phyloP scores from a whole-genome alignment of 1,284 basidiomycete species.

The Phenoliferia sp. region DNA sequence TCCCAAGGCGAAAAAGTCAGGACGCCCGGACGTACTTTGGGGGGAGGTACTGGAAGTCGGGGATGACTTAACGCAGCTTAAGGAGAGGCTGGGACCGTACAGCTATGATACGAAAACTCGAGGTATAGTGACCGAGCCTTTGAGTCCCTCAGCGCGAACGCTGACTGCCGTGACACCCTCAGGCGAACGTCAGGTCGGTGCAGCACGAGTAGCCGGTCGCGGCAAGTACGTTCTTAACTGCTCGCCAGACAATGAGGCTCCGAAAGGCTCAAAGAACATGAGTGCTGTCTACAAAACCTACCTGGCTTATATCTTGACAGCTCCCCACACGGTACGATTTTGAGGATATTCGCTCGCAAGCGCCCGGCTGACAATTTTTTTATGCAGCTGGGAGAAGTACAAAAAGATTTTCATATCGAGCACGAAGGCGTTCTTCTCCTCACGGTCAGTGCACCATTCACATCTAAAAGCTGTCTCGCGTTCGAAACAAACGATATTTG shows the following conservation, averaged over 20 bases:
- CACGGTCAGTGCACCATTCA: too few relatives aligned
- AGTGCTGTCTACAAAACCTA: conserved; percentile 46
- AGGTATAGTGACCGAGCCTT: conserved; percentile 41
- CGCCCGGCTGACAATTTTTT: conserved; percentile 14
- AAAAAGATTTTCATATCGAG: conserved; percentile 19
- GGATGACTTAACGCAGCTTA: conserved; percentile 52
- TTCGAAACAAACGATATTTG: too few relatives aligned
- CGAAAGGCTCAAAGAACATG: conserved; percentile 40
- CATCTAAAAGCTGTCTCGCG: too few relatives aligned
- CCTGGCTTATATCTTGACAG: conserved; percentile 56
- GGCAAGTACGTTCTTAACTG: conserved; percentile 63
- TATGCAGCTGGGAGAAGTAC: conserved; percentile 45
- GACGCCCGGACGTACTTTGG: conserved; percentile 48
- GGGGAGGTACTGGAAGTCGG: conserved; percentile 53
- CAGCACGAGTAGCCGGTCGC: conserved; percentile 55
- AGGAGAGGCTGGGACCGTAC: conserved; percentile 53
- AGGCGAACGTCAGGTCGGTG: conserved; percentile 50
- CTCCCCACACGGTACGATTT: conserved; percentile 46
- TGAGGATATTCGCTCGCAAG: not conserved
- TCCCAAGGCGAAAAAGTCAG: conserved; percentile 47
- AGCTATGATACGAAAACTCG: conserved; percentile 62
- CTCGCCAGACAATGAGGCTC: conserved; percentile 48
- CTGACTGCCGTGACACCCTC: not conserved
- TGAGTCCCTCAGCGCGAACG: not conserved
- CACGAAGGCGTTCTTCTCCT: conserved; percentile 3